Evolutionary conservation across 1,284 basidiomycete genomes (phyloP).

Genomic region (Ganoderma leucocontextum): DNA sequence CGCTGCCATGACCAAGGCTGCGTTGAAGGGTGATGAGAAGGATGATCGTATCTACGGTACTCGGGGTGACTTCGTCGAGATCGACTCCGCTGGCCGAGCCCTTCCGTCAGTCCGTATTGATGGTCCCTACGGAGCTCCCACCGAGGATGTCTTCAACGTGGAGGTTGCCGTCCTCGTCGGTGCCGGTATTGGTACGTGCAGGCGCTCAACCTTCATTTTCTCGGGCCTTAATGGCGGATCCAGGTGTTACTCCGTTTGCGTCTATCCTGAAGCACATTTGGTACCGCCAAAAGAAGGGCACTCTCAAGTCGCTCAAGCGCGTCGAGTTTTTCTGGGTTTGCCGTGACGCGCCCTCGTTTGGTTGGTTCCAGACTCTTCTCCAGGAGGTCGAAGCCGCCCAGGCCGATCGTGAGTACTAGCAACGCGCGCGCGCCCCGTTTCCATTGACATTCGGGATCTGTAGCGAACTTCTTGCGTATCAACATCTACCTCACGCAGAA

Average conservation of each 20-base stretch:
- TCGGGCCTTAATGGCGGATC: neutral
- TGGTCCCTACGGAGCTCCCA: constrained; percentile 88
- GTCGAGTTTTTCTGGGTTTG: constrained; percentile 95
- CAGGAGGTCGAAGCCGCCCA: constrained; percentile 87
- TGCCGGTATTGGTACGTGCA: constrained; percentile 81
- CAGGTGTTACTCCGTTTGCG: constrained; percentile 88
- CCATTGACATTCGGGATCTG: constrained; percentile 18
- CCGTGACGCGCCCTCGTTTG: constrained; percentile 88
- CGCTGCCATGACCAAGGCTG: constrained; percentile 74
- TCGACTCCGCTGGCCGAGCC: constrained; percentile 60
- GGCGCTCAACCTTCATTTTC: neutral
- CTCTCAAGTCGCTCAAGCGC: constrained; percentile 78
- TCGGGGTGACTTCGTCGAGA: constrained; percentile 83
- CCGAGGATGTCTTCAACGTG: constrained; percentile 87
- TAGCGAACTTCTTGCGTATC: constrained; percentile 89
- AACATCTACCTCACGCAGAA: constrained; percentile 91
- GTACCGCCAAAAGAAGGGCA: constrained; percentile 84
- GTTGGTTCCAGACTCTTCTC: constrained; percentile 90
- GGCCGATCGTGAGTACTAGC: constrained; percentile 71
- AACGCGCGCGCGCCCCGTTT: constrained; percentile 8
- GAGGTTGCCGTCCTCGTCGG: constrained; percentile 89
- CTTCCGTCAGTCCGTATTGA: constrained; percentile 85
- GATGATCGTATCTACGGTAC: constrained; percentile 49
- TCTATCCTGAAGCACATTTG: constrained; percentile 93
- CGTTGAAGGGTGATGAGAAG: constrained; percentile 79